Conservation (phyloP, 75 land plant genomes). For the Larix kaempferi region DNA sequence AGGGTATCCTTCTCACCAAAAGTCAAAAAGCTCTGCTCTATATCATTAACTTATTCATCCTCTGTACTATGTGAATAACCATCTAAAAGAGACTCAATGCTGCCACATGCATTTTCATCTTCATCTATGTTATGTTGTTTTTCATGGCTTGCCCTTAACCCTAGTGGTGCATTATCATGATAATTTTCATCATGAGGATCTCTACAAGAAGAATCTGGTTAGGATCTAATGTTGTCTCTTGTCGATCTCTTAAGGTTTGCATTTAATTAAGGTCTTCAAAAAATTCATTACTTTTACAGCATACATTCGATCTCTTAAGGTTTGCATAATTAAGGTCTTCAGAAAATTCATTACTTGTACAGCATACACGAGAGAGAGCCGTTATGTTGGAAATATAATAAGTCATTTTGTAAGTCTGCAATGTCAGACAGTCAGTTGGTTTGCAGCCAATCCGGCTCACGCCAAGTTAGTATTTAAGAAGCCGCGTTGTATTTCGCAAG, state of each 20-base stretch:
- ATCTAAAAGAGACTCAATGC: background rate
- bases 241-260: conserved; percentile 53
- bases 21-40: conserved; percentile 19
- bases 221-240: conserved; percentile 43
- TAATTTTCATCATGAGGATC: conserved; percentile 20
- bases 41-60: conserved; percentile 14
- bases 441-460: too few species aligned
- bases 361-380: too few species aligned
- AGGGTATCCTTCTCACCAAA: conserved; percentile 16
- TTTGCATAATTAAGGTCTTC: too few species aligned
- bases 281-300: conserved; percentile 93
- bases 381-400: too few species aligned
- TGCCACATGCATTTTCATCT: conserved; percentile 3
- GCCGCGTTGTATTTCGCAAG: too few species aligned
- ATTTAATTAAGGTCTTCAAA: conserved; percentile 66
- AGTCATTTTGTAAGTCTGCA: too few species aligned
- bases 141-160: background rate
- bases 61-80: conserved; percentile 10
- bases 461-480: too few species aligned
- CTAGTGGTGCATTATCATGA: conserved; percentile 6
- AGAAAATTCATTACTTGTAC: too few species aligned
- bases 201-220: conserved; percentile 17
- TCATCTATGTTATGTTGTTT: conserved; percentile 1
- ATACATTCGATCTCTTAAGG: conserved; percentile 80
- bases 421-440: too few species aligned